Conservation (phyloP, 441 rosid genomes). For the Capsella rubella region DNA sequence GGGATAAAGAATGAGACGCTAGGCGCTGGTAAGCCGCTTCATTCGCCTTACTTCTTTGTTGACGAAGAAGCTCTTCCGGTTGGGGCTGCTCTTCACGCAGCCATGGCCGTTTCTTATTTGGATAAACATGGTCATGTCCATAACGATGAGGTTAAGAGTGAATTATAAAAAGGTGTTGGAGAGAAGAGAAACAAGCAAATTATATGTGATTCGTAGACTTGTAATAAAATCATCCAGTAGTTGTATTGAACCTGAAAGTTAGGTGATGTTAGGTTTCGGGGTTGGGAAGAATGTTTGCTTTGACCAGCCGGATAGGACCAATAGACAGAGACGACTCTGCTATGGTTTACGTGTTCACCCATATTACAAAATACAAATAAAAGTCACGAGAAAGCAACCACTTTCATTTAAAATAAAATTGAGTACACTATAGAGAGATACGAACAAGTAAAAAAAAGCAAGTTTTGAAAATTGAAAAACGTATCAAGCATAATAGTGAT, state of each 20-base stretch:
- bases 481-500: neutral
- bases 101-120: constrained; percentile 50
- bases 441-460: neutral
- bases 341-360: neutral
- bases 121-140: constrained; percentile 31
- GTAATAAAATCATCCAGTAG: neutral
- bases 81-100: constrained; percentile 60
- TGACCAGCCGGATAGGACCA: neutral
- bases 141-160: constrained; percentile 30
- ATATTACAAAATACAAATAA: neutral
- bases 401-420: neutral
- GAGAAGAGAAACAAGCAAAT: neutral
- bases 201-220: neutral
- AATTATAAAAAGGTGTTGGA: constrained; percentile 22
- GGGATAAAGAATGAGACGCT: constrained; percentile 53
- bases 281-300: neutral
- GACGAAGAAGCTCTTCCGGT: constrained; percentile 56
- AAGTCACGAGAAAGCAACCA: neutral
- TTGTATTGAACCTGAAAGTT: constrained; percentile 13
- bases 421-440: neutral
- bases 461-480: neutral
- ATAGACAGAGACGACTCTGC: too few species aligned
- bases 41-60: constrained; percentile 53
- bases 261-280: constrained; percentile 28
- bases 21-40: constrained; percentile 49